Evolutionary conservation across 2,329 filamentous ascomycete genomes (phyloP), one percentile per base, ranked within the genome.

Genomic region (Pseudogymnoascus pannorum): DNA sequence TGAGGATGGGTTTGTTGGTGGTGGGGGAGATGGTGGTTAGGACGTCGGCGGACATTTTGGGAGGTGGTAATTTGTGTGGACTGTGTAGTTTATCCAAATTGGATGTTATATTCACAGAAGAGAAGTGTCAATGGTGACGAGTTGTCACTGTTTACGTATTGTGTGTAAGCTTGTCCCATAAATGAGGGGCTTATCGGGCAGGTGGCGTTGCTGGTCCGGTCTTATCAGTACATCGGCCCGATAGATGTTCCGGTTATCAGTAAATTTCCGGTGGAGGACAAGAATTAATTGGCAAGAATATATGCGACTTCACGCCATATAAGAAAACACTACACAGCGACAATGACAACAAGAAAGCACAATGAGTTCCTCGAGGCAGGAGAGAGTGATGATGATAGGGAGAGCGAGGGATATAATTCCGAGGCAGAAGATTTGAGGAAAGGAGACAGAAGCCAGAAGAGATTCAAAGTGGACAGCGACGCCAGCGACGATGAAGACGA

Each of bases 11-110:
- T 77, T 92, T 86, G 76, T 94, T 93, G 67, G 92, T 97, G 66
- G 85, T 88, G 61, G 93, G 93, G 2, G 93, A 97, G 75, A 97
- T 92, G 66, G 93, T 97, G 31, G 79, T 86, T 68, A 87, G 79
- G 57, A 78, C 78, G 76, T 87, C 85, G 70, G 82, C 78, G 64
- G 85, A 86, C 85, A 87, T 87, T 57, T 65, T 70, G 57, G 35
- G 6, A 20, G 24, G 9, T 9, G 8, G 22, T 60, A 9, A 36
- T 29, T n/a, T 44, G 51, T 59, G 8, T 60, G 20, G n/a, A 60
- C 14, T 38, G 22, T 29, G 36, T 58, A 22, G 26, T 14, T 42
- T 33, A 60, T 36, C 38, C 6, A 18, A 35, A 12, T n/a, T 58
- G 40, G 57, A 62, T 60, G 36, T 12, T 16, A 6, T 14, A 14